Evolutionary conservation across 805 yeast species (phyloP).

Genomic region (Komagataella phaffii): DNA sequence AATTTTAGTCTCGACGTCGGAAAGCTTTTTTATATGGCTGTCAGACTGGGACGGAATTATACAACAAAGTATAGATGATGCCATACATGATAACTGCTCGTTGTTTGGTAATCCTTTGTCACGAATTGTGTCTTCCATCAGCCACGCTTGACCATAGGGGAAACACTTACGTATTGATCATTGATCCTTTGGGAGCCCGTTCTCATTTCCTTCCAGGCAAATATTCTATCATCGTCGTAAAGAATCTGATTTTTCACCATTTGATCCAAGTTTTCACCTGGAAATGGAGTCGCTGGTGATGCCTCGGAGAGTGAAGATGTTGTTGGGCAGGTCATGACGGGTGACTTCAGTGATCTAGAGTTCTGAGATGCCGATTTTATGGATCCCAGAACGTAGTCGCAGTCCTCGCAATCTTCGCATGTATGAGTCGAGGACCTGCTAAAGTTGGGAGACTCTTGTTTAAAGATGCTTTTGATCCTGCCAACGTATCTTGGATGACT

Average conservation of each 20-base stretch:
- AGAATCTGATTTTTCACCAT: background rate
- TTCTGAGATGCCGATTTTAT: background rate
- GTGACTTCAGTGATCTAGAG: background rate
- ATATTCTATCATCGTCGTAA: background rate
- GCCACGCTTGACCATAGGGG: background rate
- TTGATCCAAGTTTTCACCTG: background rate
- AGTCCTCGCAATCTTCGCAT: background rate
- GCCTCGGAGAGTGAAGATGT: background rate
- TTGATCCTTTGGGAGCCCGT: background rate
- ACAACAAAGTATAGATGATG: slow-evolving; percentile 27
- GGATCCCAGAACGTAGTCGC: background rate
- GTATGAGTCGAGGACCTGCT: background rate
- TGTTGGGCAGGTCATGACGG: background rate
- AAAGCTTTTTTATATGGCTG: slow-evolving; percentile 23
- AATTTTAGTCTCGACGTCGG: slow-evolving; percentile 18
- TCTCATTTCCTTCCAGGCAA: background rate
- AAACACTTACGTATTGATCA: background rate
- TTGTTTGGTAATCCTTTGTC: background rate
- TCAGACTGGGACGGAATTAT: slow-evolving; percentile 31
- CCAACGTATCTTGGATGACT: background rate
- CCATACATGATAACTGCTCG: slow-evolving; percentile 6
- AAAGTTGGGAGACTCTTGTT: background rate
- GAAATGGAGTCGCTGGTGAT: background rate
- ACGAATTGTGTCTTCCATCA: background rate
- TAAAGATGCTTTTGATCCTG: background rate